Evolutionary conservation across 139 green algal species (phyloP).

Genomic region (Astrephomene gubernaculifera): DNA sequence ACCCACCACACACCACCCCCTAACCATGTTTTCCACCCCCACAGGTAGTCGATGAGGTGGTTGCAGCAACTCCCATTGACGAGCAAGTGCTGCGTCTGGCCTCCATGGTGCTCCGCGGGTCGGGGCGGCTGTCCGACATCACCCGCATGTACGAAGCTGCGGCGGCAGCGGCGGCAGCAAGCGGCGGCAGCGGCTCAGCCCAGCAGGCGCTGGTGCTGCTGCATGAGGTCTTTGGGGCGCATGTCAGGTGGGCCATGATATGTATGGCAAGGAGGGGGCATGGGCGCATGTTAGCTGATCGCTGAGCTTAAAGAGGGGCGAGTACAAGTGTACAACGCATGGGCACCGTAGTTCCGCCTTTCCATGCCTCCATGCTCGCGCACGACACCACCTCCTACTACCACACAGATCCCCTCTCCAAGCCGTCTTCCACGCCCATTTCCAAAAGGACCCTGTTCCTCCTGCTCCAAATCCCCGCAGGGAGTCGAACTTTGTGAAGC

Average conservation of each 20-base stretch:
- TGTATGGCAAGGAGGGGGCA: background rate
- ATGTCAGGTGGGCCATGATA: slow-evolving; percentile 68
- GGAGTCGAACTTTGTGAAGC: slow-evolving; percentile 70
- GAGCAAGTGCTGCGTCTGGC: slow-evolving; percentile 53
- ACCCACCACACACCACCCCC: background rate
- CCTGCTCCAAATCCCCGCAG: no score
- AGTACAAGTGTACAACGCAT: no score
- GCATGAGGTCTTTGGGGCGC: slow-evolving; percentile 64
- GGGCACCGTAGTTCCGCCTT: no score
- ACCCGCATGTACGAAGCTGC: slow-evolving; percentile 70
- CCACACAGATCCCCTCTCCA: no score
- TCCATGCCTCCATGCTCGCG: no score
- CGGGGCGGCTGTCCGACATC: slow-evolving; percentile 52
- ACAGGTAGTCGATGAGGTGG: slow-evolving; percentile 64
- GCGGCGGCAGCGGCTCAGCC: slow-evolving; percentile 53
- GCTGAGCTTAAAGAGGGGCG: no score
- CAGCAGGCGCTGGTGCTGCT: slow-evolving; percentile 52
- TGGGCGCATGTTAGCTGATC: background rate
- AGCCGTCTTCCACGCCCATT: no score
- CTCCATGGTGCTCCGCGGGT: slow-evolving; percentile 21
- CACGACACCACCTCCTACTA: no score
- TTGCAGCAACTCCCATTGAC: slow-evolving; percentile 55
- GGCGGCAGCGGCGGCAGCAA: slow-evolving; percentile 43
- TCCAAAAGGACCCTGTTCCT: no score
- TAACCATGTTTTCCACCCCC: background rate